Base-by-base conservation (phyloP, 129 eudicot genomes). In the Lactuca sativa region DNA sequence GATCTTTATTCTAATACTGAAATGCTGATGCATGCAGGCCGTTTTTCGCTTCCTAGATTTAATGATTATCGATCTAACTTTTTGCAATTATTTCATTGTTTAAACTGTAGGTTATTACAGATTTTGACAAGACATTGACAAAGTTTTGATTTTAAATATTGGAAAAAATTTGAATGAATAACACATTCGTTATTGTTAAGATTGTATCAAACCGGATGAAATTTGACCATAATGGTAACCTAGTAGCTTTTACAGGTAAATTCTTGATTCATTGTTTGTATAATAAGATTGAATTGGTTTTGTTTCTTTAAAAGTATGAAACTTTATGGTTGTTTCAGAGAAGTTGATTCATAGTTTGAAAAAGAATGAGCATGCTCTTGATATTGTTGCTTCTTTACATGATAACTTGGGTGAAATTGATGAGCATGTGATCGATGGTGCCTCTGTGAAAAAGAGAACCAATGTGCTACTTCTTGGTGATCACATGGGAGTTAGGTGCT, bases 341-440 rank as follows among this genome's bases (percentile, higher is more conserved):
- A 91, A 91, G 70, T 83, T 90, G 33, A 91, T 91, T 79, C 95
- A 88, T 73, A 88, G 86, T 74, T 74, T 91, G 49, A 91, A 91
- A 70, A 91, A 91, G 82, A 91, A 91, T 36, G 97, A 91, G 74
- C 97, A 91, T 85, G 91, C 95, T 52, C 90, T 91, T 72, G 97
- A 91, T 79, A 91, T 88, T 95, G 92, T 92, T 71, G 95, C 90
- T 41, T 87, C 97, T 13, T 59, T 88, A 43, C 92, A 85, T 70
- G 92, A 85, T 59, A 75, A 79, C 32, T 62, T 87, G 67, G 95
- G n/a, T n/a, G n/a, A n/a, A n/a, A n/a, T n/a, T n/a, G n/a, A n/a
- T n/a, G n/a, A n/a, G n/a, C n/a, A n/a, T n/a, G n/a, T n/a, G n/a
- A n/a, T n/a, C n/a, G n/a, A n/a, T n/a, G n/a, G n/a, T n/a, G n/a